Percentiles rank a stretch among this genome's conserved stretches.
These are phyloP conservation scores for Alternaria longipes DNA, from an alignment of 2,329 filamentous ascomycete species.

Conservation along the genomic window DNA sequence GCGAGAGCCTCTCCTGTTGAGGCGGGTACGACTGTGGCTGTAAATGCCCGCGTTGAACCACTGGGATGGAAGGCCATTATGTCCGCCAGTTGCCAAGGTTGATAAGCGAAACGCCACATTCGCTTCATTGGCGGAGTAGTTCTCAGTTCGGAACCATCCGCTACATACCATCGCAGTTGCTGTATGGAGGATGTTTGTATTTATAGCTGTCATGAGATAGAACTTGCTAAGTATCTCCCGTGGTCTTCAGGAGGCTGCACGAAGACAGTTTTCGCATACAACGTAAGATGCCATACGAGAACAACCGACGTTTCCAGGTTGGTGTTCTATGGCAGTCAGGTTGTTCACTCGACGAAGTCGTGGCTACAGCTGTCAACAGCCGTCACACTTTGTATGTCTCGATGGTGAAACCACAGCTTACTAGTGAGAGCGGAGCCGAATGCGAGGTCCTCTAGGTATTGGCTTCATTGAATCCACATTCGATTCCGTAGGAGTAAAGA, in stretches of 20 bases:
- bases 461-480: background rate
- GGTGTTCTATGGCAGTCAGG: background rate
- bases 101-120: constrained; percentile 2
- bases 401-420: constrained; percentile 1
- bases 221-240: background rate
- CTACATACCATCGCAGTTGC: background rate
- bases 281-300: background rate
- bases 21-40: constrained; percentile 8
- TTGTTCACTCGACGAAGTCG: background rate
- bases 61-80: constrained; percentile 3
- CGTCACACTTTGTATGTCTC: background rate
- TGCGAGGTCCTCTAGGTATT: background rate
- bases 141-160: background rate
- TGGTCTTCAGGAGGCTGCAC: background rate
- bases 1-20: constrained; percentile 8
- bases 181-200: background rate
- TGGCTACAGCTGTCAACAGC: background rate
- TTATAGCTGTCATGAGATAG: background rate
- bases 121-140: background rate
- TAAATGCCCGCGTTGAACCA: background rate
- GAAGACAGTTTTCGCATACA: background rate
- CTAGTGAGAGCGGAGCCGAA: background rate
- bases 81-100: constrained; percentile 12
- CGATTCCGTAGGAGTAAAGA: background rate
- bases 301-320: background rate